Conservation (phyloP, 139 green algal genomes). For the Closterium sp. region DNA sequence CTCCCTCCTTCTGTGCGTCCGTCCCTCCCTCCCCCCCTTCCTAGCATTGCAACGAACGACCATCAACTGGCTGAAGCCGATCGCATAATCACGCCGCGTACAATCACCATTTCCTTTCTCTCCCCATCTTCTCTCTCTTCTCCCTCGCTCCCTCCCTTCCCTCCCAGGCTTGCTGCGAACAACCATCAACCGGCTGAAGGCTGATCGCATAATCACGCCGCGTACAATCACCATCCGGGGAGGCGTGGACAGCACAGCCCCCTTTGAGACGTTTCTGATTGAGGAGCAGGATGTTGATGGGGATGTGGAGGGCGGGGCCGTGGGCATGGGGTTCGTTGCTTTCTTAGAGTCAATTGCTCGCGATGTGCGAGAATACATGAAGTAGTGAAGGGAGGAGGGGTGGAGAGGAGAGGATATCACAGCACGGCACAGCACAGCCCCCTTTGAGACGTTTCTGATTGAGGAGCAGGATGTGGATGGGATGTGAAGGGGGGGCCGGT, state of each 20-base stretch:
- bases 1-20: background rate
- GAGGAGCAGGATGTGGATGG: too few species aligned
- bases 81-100: conserved; percentile 65
- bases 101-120: conserved; percentile 50
- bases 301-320: background rate
- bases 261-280: conserved; percentile 71
- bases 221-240: conserved; percentile 66
- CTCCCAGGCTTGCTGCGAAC: conserved; percentile 49
- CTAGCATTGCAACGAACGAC: conserved; percentile 49
- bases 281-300: conserved; percentile 65
- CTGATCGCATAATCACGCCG: conserved; percentile 67
- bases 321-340: conserved; percentile 42
- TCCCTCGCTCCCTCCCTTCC: background rate
- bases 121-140: background rate
- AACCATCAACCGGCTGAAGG: conserved; percentile 55
- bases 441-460: conserved; percentile 70
- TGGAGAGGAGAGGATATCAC: too few species aligned
- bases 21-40: background rate
- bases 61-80: conserved; percentile 58
- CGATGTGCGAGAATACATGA: conserved; percentile 47
- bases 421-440: conserved; percentile 38
- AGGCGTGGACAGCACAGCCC: conserved; percentile 55
- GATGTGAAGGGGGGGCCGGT: too few species aligned
- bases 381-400: conserved; percentile 15
- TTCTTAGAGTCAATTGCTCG: conserved; percentile 42